phyloP scores from a whole-genome alignment of 768 basidiomycete species.

The Serendipita vermifera region DNA sequence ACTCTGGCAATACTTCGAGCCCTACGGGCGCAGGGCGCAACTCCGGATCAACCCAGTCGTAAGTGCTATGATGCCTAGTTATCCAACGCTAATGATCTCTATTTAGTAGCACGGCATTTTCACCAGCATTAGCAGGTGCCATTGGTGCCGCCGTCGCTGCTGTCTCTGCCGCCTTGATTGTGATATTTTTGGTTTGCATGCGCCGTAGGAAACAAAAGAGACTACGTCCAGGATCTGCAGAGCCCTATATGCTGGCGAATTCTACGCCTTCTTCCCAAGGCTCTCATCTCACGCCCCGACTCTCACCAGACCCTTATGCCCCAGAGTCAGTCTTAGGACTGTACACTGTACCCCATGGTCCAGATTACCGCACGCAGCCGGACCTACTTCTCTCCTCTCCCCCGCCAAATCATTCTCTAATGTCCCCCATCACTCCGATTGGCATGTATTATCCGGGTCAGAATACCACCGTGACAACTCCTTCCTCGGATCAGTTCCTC shows the following conservation, averaged over 20 bases:
- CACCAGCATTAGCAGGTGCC: constrained; percentile 1
- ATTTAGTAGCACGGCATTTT: background rate
- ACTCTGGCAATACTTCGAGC: no score
- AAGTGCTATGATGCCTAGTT: no score
- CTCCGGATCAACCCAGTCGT: background rate
- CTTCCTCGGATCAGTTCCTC: background rate
- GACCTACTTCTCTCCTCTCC: background rate
- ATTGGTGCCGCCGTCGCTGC: constrained; percentile 4
- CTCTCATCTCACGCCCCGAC: background rate
- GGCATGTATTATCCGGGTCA: no score
- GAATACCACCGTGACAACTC: no score
- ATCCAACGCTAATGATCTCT: background rate
- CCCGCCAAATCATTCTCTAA: background rate
- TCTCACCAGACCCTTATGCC: background rate
- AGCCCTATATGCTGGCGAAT: constrained; percentile 6
- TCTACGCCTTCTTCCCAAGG: background rate
- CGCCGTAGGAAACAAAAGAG: background rate
- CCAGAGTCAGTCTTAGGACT: constrained; percentile 6
- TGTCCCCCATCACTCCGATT: background rate
- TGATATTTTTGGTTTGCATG: background rate
- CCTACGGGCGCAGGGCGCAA: no score
- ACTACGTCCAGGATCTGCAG: background rate
- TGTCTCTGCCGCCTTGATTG: background rate
- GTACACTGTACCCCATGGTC: background rate
- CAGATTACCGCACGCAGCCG: background rate